Percentiles rank a stretch among this genome's conserved stretches.
phyloP scores from a whole-genome alignment of 2,329 filamentous ascomycete species.

The Nigrospora sphaerica region DNA sequence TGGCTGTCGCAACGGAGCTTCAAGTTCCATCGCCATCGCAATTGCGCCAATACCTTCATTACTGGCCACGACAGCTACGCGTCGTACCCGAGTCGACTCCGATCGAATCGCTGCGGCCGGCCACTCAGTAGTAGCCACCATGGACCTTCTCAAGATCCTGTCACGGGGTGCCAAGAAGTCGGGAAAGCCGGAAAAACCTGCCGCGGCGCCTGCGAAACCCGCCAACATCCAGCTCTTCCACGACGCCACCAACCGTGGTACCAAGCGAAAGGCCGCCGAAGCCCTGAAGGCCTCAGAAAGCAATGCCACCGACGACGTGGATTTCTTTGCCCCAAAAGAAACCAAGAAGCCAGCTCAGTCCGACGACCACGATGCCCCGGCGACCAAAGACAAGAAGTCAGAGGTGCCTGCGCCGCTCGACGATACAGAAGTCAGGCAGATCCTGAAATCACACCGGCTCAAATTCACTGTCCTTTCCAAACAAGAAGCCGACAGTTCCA shows the following conservation, averaged over 20 bases:
- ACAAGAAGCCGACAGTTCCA: conserved; percentile 29
- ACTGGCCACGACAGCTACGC: too few species aligned
- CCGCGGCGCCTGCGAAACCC: conserved; percentile 31
- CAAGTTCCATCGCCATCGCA: too few species aligned
- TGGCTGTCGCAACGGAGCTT: too few species aligned
- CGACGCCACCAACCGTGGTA: conserved; percentile 36
- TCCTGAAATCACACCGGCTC: conserved; percentile 73
- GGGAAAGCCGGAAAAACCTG: conserved; percentile 27
- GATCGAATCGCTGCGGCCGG: too few species aligned
- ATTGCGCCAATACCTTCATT: too few species aligned
- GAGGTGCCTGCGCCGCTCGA: conserved; percentile 39
- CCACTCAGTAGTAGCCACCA: conserved; percentile 19
- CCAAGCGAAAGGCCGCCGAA: conserved; percentile 50
- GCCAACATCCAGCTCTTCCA: conserved; percentile 66
- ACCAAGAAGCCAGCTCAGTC: conserved; percentile 15
- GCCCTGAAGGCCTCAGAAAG: conserved; percentile 18
- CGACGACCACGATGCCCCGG: conserved; percentile 3
- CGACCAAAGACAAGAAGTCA: conserved; percentile 9
- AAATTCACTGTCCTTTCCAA: conserved; percentile 73
- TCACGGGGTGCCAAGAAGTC: conserved; percentile 61
- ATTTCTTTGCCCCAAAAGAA: conserved; percentile 51
- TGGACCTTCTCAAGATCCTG: conserved; percentile 69
- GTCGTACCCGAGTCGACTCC: too few species aligned
- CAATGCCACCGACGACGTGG: conserved; percentile 36
- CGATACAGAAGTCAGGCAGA: conserved; percentile 64